Base-by-base conservation (phyloP, 2,329 filamentous ascomycete genomes). In the Cercospora sesami region DNA sequence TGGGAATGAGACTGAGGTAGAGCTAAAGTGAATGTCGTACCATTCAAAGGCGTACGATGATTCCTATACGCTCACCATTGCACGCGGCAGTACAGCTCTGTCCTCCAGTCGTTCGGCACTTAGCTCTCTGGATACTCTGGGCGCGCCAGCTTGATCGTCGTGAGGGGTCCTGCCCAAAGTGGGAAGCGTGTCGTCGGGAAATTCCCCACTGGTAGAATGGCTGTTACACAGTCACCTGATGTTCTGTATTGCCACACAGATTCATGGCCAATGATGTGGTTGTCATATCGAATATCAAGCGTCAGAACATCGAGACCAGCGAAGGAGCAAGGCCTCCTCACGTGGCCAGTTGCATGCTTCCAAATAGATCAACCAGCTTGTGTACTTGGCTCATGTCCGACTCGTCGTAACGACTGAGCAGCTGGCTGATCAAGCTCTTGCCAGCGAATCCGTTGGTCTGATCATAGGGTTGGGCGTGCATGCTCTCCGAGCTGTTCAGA, bases 321-420 rank as follows among this genome's bases (percentile, higher is more conserved):
- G 12, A 30, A 55, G 23, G 5, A 12, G 7, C 48, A 23, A 26
- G 21, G 26, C 4, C 23, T n/a, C 14, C 16, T 63, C 60, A 63
- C 16, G 39, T 33, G 10, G 60, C 42, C 26, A 63, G 42, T 8
- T 48, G 36, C 39, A 63, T 63, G 33, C 42, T 63, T 14, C 39
- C 60, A 33, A 63, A 63, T 28, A 63, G 26, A 51, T 63, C 60
- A n/a, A 63, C 60, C 16, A 63, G 60, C n/a, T 31, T 48, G 42
- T 63, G 60, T 28, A 63, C 60, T 26, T 63, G 60, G n/a, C 39
- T 51, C 60, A 63, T 63, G 4, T 63, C 60, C 30, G 60, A 63
- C 42, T 30, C 60, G 42, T 63, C 60, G 60, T 63, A 63, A 14
- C 60, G 36, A 33, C 42, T 63, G 16, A 63, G 60, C 42, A 63